These are phyloP conservation scores for Calendula officinalis DNA, from an alignment of 129 eudicot genomes.

Conservation along the genomic window DNA sequence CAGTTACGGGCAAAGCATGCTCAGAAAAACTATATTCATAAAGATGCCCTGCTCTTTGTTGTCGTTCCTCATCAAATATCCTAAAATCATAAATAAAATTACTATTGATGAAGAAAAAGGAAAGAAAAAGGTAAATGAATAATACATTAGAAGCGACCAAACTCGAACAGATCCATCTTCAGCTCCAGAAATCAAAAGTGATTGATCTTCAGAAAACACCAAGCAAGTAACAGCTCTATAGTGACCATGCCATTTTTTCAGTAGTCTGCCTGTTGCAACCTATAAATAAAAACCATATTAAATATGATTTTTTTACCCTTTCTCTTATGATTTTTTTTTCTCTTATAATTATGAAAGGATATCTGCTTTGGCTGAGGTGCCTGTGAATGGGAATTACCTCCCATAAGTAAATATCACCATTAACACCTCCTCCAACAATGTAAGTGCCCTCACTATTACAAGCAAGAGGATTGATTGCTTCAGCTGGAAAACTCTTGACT, in stretches of 20 bases:
- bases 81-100: conserved; percentile 26
- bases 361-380: no score
- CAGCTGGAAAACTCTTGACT: conserved; percentile 89
- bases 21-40: conserved; percentile 82
- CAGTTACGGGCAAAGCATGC: conserved; percentile 82
- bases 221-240: conserved; percentile 76
- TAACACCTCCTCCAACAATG: conserved; percentile 66
- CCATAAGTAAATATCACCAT: conserved; percentile 80
- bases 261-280: conserved; percentile 85
- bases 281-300: conserved; percentile 11
- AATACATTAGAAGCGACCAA: conserved; percentile 85
- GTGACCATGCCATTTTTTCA: conserved; percentile 92
- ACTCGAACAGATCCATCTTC: conserved; percentile 91
- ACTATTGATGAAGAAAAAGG: neutral
- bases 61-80: conserved; percentile 70
- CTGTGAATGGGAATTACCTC: no score
- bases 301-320: no score
- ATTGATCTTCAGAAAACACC: conserved; percentile 62
- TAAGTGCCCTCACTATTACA: conserved; percentile 64
- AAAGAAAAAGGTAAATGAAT: neutral
- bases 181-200: conserved; percentile 86
- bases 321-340: no score
- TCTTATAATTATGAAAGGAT: no score
- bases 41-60: conserved; percentile 59
- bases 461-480: conserved; percentile 63